phyloP scores from a whole-genome alignment of 768 basidiomycete species.

The Tulasnella sp. region DNA sequence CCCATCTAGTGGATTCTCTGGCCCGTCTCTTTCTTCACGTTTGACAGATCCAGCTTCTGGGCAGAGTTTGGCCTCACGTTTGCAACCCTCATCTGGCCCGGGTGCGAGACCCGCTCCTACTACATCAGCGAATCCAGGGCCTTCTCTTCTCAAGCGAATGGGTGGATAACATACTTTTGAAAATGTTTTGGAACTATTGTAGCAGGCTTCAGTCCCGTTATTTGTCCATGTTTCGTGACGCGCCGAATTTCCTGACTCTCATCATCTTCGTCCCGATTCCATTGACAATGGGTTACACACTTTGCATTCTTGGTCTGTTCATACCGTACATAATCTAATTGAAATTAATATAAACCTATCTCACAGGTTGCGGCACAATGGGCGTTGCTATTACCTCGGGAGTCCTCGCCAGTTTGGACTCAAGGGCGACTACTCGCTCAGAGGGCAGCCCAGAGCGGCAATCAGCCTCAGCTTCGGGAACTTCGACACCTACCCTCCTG shows the following conservation, averaged over 20 bases:
- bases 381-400: slow-evolving; percentile 94
- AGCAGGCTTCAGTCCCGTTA: neutral
- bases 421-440: neutral
- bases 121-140: neutral
- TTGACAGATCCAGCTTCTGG: neutral
- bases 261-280: slow-evolving; percentile 4
- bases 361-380: slow-evolving; percentile 94
- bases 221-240: slow-evolving; percentile 20
- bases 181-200: neutral
- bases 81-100: neutral
- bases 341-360: slow-evolving; percentile 28
- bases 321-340: slow-evolving; percentile 24
- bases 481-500: slow-evolving; percentile 61
- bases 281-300: slow-evolving; percentile 80
- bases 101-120: neutral
- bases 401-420: slow-evolving; percentile 78
- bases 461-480: slow-evolving; percentile 51
- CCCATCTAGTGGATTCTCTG: neutral
- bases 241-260: neutral
- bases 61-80: neutral
- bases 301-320: slow-evolving; percentile 76
- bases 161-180: neutral
- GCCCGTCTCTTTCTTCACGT: neutral
- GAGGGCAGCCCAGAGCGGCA: neutral
- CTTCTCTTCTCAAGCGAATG: neutral